phyloP scores from a whole-genome alignment of 768 basidiomycete genomes.

The Mycena polygramma region DNA sequence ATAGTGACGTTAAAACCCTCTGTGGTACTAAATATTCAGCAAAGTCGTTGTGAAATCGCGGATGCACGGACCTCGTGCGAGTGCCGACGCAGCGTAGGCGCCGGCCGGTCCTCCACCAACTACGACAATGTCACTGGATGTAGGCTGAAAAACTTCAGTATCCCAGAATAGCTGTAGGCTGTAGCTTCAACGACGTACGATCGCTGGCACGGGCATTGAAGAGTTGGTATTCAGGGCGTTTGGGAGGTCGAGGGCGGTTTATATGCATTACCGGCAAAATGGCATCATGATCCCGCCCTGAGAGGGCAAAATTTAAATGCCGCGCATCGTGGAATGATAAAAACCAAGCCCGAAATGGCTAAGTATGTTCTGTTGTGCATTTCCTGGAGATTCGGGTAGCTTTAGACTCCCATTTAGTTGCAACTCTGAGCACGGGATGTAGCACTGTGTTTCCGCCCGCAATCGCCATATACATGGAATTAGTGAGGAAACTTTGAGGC shows the following conservation, averaged over 20 bases:
- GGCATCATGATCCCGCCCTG: neutral
- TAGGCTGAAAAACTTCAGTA: constrained; percentile 1
- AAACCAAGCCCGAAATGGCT: too few species aligned
- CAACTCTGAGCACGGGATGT: too few species aligned
- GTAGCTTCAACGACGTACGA: constrained; percentile 1
- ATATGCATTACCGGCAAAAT: neutral
- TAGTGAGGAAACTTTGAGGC: too few species aligned
- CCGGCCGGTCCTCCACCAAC: constrained; percentile 46
- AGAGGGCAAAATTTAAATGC: neutral
- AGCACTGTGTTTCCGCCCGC: too few species aligned
- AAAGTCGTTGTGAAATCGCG: neutral
- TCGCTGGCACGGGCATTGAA: neutral
- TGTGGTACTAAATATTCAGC: constrained; percentile 8
- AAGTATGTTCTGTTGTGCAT: too few species aligned
- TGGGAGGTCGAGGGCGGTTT: neutral
- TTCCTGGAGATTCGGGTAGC: too few species aligned
- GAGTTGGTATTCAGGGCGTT: neutral
- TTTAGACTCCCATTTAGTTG: too few species aligned
- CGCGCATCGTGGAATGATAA: too few species aligned
- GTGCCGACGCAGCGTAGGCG: constrained; percentile 45
- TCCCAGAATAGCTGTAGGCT: too few species aligned
- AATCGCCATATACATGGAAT: too few species aligned
- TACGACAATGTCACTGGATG: constrained; percentile 28
- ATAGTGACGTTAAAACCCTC: constrained; percentile 47
- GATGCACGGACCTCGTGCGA: constrained; percentile 15